Evolutionary conservation across 306 rosid species (phyloP), one percentile per base, ranked within the genome.

Genomic region (Rosa lucieae): DNA sequence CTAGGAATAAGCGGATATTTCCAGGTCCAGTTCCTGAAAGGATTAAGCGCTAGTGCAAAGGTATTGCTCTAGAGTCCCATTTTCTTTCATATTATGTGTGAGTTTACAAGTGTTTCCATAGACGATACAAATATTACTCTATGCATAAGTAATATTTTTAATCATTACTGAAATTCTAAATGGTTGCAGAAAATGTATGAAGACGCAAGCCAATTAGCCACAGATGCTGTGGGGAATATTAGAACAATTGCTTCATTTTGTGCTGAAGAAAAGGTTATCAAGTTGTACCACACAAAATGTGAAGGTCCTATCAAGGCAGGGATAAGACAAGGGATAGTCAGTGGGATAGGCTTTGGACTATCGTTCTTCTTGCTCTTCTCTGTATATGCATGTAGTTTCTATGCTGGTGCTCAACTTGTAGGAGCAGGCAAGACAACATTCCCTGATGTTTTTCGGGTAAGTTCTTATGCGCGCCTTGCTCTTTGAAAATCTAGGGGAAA

Each of bases 231-330:
- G 20, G 42, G 68, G 9, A 62, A 35, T 62, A 29, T 62, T 59
- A 86, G 94, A 79, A 90, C 94, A n/a, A 81, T 90, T 80, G 82
- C 92, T 49, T 88, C 94, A 70, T 90, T 90, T 74, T 88, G 94
- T 78, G 92, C 94, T n/a, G 94, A 90, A 77, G 84, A 85, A 67
- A 90, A 86, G 83, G 92, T 86, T 80, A 84, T 89, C 82, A 83
- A 82, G 26, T 29, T 89, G 20, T 89, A 91, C 83, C 51, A 74
- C 75, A 75, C 71, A 73, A 89, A 88, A 80, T 91, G 96, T 67
- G 89, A 89, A 79, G 90, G 87, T 43, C 96, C 90, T 14, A 74
- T 72, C 58, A 80, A 80, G 75, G 65, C 80, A 72, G 91, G 96
- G 29, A 79, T 87, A 43, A 81, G 81, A 71, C 85, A 81, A 76